phyloP scores from a whole-genome alignment of 306 rosid species.

The Erythrophleum fordii region DNA sequence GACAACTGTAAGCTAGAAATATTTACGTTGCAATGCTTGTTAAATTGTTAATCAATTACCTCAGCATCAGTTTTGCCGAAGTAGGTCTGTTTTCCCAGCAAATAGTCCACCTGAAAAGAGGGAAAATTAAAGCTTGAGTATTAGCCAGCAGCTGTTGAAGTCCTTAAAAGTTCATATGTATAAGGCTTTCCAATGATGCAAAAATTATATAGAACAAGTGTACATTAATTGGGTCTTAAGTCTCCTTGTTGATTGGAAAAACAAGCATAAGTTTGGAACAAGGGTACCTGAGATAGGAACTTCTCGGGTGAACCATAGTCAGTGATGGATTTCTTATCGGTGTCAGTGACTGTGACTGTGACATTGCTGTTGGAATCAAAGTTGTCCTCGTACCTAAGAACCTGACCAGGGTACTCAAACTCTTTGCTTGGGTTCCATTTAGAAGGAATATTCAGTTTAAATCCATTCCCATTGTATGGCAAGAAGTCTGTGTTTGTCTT shows the following conservation, averaged over 20 bases:
- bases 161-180: constrained; percentile 16
- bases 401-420: constrained; percentile 85
- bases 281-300: constrained; percentile 67
- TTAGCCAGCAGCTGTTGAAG: constrained; percentile 21
- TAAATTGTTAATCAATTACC: constrained; percentile 53
- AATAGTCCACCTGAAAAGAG: constrained; percentile 70
- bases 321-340: constrained; percentile 87
- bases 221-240: not conserved
- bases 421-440: constrained; percentile 98
- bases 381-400: constrained; percentile 92
- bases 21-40: not conserved
- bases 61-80: constrained; percentile 82
- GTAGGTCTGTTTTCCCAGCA: constrained; percentile 93
- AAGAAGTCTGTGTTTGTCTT: constrained; percentile 81
- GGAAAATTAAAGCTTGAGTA: constrained; percentile 28
- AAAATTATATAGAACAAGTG: not conserved
- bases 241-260: constrained; percentile 3
- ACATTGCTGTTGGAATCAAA: constrained; percentile 74
- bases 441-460: constrained; percentile 76
- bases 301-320: constrained; percentile 83
- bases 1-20: not conserved
- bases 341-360: constrained; percentile 61
- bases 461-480: constrained; percentile 82
- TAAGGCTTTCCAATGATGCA: not conserved
- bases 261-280: not conserved